Conservation (phyloP, 2,329 filamentous ascomycete species). For the Amesomyces nigricolor region DNA sequence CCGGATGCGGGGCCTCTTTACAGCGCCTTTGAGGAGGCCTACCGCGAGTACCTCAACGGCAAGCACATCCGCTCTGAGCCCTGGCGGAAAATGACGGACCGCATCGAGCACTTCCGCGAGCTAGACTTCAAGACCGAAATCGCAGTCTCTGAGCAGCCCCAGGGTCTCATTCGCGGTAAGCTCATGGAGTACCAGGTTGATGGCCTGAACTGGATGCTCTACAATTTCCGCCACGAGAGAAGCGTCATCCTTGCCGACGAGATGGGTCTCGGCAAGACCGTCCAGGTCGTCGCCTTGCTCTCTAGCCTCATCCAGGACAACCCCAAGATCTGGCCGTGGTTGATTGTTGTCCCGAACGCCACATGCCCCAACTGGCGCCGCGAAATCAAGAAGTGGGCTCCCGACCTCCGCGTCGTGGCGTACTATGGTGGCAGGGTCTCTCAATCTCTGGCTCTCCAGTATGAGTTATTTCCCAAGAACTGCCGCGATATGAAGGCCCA, state of each 20-base stretch:
- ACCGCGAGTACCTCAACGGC: constrained; percentile 78
- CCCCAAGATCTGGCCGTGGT: constrained; percentile 81
- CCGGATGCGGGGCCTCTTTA: constrained; percentile 62
- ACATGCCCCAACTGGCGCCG: constrained; percentile 97
- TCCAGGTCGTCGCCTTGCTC: constrained; percentile 82
- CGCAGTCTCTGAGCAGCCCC: constrained; percentile 66
- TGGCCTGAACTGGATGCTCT: constrained; percentile 91
- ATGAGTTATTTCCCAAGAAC: constrained; percentile 75
- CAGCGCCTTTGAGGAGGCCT: constrained; percentile 74
- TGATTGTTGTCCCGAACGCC: constrained; percentile 89
- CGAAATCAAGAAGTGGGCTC: constrained; percentile 92
- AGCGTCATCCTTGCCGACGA: constrained; percentile 94
- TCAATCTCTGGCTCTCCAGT: constrained; percentile 69
- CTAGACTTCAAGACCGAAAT: constrained; percentile 60
- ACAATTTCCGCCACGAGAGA: constrained; percentile 74
- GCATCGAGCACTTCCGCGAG: constrained; percentile 61
- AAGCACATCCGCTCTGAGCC: constrained; percentile 59
- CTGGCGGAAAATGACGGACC: constrained; percentile 56
- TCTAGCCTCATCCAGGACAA: constrained; percentile 62
- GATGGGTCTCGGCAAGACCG: constrained; percentile 97
- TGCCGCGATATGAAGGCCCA: constrained; percentile 72
- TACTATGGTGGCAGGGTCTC: constrained; percentile 77
- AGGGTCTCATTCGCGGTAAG: constrained; percentile 66
- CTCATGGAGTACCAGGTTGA: constrained; percentile 93
- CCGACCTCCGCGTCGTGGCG: constrained; percentile 78